These are phyloP conservation scores for Ogataea pini DNA, from an alignment of 805 yeast species.

Conservation along the genomic window DNA sequence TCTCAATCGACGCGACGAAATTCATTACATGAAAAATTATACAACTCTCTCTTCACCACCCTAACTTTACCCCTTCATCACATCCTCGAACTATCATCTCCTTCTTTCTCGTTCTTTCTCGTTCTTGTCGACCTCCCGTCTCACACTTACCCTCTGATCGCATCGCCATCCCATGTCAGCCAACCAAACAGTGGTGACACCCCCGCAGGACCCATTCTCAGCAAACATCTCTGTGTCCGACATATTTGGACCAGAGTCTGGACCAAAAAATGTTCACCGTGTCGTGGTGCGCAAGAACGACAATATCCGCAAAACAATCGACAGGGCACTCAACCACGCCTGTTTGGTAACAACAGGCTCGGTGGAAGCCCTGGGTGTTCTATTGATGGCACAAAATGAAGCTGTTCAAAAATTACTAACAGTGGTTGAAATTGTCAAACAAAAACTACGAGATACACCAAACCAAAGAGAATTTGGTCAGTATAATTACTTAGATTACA, in stretches of 20 bases:
- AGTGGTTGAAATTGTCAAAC: constrained; percentile 33
- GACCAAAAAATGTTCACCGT: background rate
- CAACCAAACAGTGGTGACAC: too few relatives aligned
- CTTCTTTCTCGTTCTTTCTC: too few relatives aligned
- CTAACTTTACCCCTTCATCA: too few relatives aligned
- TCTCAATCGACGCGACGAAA: constrained; percentile 1
- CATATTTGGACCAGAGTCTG: constrained; percentile 1
- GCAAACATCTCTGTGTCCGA: background rate
- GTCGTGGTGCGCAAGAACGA: constrained; percentile 25
- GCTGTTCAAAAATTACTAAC: constrained; percentile 33
- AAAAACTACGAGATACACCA: constrained; percentile 18
- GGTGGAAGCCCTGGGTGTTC: constrained; percentile 12
- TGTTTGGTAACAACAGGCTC: constrained; percentile 4
- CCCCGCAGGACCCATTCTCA: too few relatives aligned
- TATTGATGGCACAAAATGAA: constrained; percentile 24
- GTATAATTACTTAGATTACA: constrained; percentile 28
- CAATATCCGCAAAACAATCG: constrained; percentile 25
- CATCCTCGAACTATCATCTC: too few relatives aligned
- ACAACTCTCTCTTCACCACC: background rate
- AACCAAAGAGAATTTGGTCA: constrained; percentile 15
- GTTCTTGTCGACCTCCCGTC: too few relatives aligned
- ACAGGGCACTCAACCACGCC: constrained; percentile 15
- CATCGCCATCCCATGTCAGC: too few relatives aligned
- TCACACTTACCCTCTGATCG: too few relatives aligned
- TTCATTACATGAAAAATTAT: background rate